Evolutionary conservation across 768 basidiomycete genomes (phyloP), one percentile per base, ranked within the genome.

Genomic region (Tricholoma saponaceum): DNA sequence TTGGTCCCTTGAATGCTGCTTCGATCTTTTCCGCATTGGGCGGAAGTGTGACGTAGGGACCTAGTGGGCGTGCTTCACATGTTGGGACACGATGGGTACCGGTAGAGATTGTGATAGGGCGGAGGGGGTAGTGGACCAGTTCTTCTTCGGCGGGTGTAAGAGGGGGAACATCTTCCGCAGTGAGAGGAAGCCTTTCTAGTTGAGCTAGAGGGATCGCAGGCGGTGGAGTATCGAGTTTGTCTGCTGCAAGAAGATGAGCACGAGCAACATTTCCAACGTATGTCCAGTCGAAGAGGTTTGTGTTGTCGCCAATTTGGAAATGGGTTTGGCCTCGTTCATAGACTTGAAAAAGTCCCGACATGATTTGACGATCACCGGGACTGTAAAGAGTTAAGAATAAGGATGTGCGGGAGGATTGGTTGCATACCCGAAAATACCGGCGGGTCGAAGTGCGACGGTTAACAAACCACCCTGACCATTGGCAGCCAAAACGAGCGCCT

Each of bases 231-330:
- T 77, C 79, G 43, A 99, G 84, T 67, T 86, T 90, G 77, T 98
- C 95, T 20, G 91, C 89, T 10, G 97, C 97, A 52, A 98, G 83
- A 13, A 99, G 76, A 69, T 99, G 97, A 3, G 95, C 95, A 65
- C 89, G 83, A 1, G 95, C 96, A 59, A 96, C 87, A 70, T 99
- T 99, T 54, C 86, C 93, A 64, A 98, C 93, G 67, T 98, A 98
- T 5, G 95, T 97, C 84, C 90, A 95, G 72, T 98, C 97, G 66
- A 92, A 94, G 3, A 98, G 73, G 69, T 98, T 98, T 61, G 82
- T 85, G 73, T 98, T 97, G 74, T 89, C 79, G 35, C 97, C 97
- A 62, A 99, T 86, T 72, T 98, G 95, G 79, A 92, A 90, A 62
- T 91, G 86, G 0, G 93, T 94, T 70, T 97, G 90, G 16, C 85